Evolutionary conservation across 306 rosid genomes (phyloP), one percentile per base, ranked within the genome.

Genomic region (Pueraria montana): DNA sequence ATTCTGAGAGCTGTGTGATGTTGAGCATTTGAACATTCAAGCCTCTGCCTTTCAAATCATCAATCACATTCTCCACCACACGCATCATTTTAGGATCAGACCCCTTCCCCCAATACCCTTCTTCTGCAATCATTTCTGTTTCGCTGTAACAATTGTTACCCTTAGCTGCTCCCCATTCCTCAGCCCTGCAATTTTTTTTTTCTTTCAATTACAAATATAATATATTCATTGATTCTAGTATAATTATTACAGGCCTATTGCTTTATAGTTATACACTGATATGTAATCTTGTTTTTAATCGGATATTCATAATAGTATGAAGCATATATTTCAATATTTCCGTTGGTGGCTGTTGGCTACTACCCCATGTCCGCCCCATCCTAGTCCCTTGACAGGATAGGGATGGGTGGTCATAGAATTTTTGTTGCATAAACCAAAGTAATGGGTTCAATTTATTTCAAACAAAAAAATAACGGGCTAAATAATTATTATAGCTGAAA

Each of bases 1-100:
- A 91, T n/a, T 92, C 94, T 56, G 98, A 87, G 11, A 94, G 94
- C 14, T 92, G 94, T 12, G 98, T 94, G 52, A 92, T 89, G 83
- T 94, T 91, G 4, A 91, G 90, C 76, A 92, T 85, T 83, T 90
- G 55, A 8, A 94, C 94, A 76, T 84, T 85, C 59, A 90, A 30
- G 1, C 94, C 97, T 85, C 92, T 94, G 11, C 40, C 82, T 87
- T 79, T 90, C 65, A 94, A 75, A 8, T 88, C 93, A 73, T 85
- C 77, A n/a, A 94, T 20, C 53, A 84, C 96, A 0, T 77, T 87
- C 71, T 93, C 94, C 55, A 91, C 94, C 53, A 91, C 80, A 27
- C 50, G 82, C 98, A 96, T 90, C 94, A 94, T 92, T 73, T 77
- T 91, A 0, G 89, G 92, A 67, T 89, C 93, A 14, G 96, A 84